Conservation (phyloP, 1,284 basidiomycete genomes). For the Trichosporon faecale region DNA sequence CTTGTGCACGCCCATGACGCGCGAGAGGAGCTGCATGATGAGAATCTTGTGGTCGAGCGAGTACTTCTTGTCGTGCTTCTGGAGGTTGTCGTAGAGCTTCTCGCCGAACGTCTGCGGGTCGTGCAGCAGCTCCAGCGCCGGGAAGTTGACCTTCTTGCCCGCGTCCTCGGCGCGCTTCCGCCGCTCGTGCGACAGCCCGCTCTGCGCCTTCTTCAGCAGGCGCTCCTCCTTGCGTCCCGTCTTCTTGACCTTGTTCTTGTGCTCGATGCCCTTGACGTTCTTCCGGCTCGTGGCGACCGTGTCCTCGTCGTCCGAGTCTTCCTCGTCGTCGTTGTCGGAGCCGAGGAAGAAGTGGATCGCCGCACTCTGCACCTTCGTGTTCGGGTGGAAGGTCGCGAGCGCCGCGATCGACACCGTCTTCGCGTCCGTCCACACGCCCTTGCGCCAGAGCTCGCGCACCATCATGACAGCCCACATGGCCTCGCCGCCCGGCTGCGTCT, state of each 20-base stretch:
- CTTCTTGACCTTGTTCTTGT: constrained; percentile 82
- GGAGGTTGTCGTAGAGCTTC: constrained; percentile 84
- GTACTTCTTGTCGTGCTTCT: constrained; percentile 84
- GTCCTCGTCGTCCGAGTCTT: constrained; percentile 71
- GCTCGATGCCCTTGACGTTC: constrained; percentile 70
- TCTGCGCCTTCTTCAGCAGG: constrained; percentile 56
- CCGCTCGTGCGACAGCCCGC: constrained; percentile 64
- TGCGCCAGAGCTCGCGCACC: constrained; percentile 92
- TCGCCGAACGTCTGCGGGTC: constrained; percentile 97
- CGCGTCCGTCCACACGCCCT: constrained; percentile 87
- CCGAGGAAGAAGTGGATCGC: constrained; percentile 98
- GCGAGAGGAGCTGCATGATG: constrained; percentile 94
- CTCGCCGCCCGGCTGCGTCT: constrained; percentile 64
- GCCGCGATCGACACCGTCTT: constrained; percentile 93
- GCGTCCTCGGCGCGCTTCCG: constrained; percentile 62
- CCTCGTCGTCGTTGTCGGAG: constrained; percentile 65
- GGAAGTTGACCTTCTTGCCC: constrained; percentile 68
- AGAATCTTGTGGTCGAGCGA: constrained; percentile 96
- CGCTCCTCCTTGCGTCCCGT: constrained; percentile 79
- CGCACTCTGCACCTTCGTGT: constrained; percentile 90
- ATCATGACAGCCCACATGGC: constrained; percentile 97
- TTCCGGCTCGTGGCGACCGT: constrained; percentile 55
- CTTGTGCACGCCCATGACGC: constrained; percentile 90
- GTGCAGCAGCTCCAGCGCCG: constrained; percentile 87
- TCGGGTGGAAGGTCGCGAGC: constrained; percentile 89